Evolutionary conservation across 345 rosid genomes (phyloP).

Genomic region (rapeseed (Brassica napus)): DNA sequence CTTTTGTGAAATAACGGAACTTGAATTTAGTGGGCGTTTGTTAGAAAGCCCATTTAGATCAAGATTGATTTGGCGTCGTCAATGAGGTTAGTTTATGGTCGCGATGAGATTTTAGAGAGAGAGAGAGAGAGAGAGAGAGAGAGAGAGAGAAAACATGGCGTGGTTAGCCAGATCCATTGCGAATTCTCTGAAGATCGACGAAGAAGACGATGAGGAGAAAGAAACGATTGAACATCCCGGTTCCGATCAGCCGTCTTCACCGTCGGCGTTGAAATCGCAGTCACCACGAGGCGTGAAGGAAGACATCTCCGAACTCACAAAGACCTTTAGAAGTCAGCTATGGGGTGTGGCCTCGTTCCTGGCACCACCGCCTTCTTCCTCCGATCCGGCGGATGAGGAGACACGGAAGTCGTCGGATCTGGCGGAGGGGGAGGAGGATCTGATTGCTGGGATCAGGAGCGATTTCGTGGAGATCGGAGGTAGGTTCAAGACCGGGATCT

Average conservation of each 20-base stretch:
- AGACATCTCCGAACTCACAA: conserved; percentile 73
- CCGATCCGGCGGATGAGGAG: conserved; percentile 33
- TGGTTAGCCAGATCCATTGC: conserved; percentile 88
- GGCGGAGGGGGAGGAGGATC: conserved; percentile 31
- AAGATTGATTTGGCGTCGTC: conserved; percentile 17
- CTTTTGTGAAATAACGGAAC: neutral
- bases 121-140: neutral
- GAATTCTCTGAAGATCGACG: conserved; percentile 75
- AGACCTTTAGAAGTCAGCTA: conserved; percentile 70
- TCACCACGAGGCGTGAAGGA: conserved; percentile 79
- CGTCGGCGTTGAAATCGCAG: conserved; percentile 36
- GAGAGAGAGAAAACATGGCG: conserved; percentile 52
- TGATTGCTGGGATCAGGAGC: conserved; percentile 36
- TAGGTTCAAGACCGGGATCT: conserved; percentile 53
- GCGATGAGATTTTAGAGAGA: neutral
- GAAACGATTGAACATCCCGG: conserved; percentile 10
- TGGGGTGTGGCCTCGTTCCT: conserved; percentile 97
- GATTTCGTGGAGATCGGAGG: conserved; percentile 56
- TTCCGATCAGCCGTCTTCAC: conserved; percentile 28
- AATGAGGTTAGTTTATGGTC: conserved; percentile 25
- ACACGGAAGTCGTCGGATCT: conserved; percentile 40
- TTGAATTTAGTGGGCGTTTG: conserved; percentile 12
- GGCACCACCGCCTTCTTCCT: conserved; percentile 54
- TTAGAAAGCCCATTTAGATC: neutral
- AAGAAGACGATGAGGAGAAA: conserved; percentile 42